Evolutionary conservation across 1,284 basidiomycete species (phyloP).

Genomic region (Fomes fomentarius): DNA sequence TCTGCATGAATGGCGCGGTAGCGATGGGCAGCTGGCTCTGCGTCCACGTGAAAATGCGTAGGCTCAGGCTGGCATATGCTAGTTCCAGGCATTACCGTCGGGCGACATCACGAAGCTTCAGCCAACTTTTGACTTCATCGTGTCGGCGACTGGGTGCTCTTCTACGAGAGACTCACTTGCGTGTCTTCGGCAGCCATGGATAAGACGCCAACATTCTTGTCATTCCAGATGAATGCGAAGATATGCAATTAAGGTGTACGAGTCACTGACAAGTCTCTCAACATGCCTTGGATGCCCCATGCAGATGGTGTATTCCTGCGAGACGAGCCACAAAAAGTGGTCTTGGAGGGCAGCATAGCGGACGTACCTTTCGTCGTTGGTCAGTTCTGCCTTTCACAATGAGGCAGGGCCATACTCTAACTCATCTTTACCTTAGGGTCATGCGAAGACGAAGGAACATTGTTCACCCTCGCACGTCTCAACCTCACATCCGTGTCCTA

Average conservation of each 20-base stretch:
- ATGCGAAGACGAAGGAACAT: conserved; percentile 40
- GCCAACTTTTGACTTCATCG: conserved; percentile 38
- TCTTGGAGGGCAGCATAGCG: conserved; percentile 23
- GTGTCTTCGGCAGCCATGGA: conserved; percentile 45
- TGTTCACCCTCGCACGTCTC: conserved; percentile 28
- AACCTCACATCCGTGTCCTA: conserved; percentile 25
- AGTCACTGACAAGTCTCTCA: neutral
- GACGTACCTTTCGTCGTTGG: conserved; percentile 34
- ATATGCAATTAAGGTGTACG: no score
- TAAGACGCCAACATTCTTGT: conserved; percentile 33
- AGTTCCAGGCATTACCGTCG: no score
- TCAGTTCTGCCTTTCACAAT: neutral
- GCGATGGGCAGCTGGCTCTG: no score
- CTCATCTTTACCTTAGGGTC: conserved; percentile 25
- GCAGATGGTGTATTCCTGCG: conserved; percentile 42
- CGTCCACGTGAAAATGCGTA: no score
- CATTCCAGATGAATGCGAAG: neutral
- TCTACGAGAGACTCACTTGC: conserved; percentile 39
- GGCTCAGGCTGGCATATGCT: no score
- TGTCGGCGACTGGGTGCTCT: conserved; percentile 36
- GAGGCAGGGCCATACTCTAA: neutral
- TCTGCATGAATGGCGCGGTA: no score
- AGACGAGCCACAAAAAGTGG: conserved; percentile 21
- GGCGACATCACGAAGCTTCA: conserved; percentile 36
- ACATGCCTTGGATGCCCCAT: conserved; percentile 39